phyloP scores from a whole-genome alignment of 2,329 filamentous ascomycete species.

The Talaromyces pinophilus region DNA sequence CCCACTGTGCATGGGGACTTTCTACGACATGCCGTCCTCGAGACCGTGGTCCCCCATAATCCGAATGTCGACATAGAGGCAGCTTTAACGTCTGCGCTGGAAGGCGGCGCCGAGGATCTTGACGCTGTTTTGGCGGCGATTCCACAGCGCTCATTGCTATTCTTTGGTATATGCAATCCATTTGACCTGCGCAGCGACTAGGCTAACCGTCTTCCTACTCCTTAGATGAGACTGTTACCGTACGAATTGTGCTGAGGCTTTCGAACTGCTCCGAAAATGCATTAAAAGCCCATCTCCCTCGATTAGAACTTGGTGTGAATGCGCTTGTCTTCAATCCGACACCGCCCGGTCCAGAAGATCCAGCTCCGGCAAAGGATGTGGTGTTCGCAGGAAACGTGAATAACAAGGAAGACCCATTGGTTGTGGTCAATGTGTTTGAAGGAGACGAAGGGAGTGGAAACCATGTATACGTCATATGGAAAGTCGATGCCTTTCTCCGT shows the following conservation, averaged over 20 bases:
- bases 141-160: conserved; percentile 53
- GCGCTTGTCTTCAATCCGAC: conserved; percentile 47
- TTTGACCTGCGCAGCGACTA: not conserved
- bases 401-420: conserved; percentile 46
- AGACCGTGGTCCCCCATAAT: conserved; percentile 48
- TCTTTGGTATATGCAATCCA: conserved; percentile 49
- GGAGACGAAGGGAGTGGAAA: conserved; percentile 41
- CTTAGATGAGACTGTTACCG: conserved; percentile 55
- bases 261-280: conserved; percentile 52
- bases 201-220: conserved; percentile 50
- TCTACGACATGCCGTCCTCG: conserved; percentile 45
- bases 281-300: conserved; percentile 51
- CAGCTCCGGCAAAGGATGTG: conserved; percentile 41
- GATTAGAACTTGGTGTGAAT: conserved; percentile 55
- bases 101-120: conserved; percentile 46
- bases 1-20: conserved; percentile 44
- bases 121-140: conserved; percentile 51
- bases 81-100: conserved; percentile 48
- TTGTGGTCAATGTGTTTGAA: conserved; percentile 48
- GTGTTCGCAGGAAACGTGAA: conserved; percentile 45
- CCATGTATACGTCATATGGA: conserved; percentile 50
- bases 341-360: conserved; percentile 45
- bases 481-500: conserved; percentile 46
- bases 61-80: conserved; percentile 42
- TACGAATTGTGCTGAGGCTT: conserved; percentile 55